These are phyloP conservation scores for Nyctanthes arbortristis DNA, from an alignment of 257 asterid genomes.

Conservation along the genomic window DNA sequence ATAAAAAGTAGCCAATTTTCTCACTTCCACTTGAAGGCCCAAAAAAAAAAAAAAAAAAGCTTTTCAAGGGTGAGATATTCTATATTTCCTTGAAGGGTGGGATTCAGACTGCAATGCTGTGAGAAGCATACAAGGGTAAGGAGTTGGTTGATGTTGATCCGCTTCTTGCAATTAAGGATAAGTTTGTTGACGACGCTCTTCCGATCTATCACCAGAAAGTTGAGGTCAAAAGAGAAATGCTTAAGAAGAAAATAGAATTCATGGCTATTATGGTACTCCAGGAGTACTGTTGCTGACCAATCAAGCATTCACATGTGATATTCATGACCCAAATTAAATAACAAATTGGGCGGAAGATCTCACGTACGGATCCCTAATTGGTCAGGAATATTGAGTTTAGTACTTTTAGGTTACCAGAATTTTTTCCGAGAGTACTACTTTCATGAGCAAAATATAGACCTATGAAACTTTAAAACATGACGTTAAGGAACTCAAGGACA, in stretches of 20 bases:
- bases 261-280: too few relatives aligned
- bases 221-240: conserved; percentile 42
- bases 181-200: conserved; percentile 46
- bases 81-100: conserved; percentile 87
- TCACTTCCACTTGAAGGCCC: too few relatives aligned
- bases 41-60: too few relatives aligned
- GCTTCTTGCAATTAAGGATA: conserved; percentile 40
- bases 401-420: too few relatives aligned
- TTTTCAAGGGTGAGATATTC: conserved; percentile 79
- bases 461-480: too few relatives aligned
- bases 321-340: too few relatives aligned
- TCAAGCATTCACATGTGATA: too few relatives aligned
- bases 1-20: too few relatives aligned
- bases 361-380: too few relatives aligned
- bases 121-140: conserved; percentile 75
- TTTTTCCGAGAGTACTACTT: not conserved
- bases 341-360: too few relatives aligned
- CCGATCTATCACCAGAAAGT: conserved; percentile 47
- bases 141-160: conserved; percentile 54
- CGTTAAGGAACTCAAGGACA: not conserved
- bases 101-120: conserved; percentile 78
- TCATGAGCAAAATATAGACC: not conserved
- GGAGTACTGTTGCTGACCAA: too few relatives aligned
- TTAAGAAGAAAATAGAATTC: conserved; percentile 47
- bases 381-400: conserved; percentile 8